Evolutionary conservation across 768 basidiomycete genomes (phyloP).

Genomic region (Leccinum fibrillosum): DNA sequence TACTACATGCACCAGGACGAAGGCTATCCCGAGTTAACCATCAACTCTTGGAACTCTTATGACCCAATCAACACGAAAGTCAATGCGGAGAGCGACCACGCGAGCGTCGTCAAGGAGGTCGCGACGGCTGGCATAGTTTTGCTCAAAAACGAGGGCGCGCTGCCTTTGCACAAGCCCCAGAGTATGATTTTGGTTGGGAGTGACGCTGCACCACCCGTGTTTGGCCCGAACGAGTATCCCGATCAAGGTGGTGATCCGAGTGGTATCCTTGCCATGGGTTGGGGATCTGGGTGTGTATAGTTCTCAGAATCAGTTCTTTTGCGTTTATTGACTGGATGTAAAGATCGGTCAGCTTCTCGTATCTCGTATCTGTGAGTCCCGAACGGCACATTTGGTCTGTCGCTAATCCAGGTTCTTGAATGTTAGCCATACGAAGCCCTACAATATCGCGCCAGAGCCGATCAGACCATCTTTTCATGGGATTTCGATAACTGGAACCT

Average conservation of each 20-base stretch:
- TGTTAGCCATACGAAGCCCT: conserved; percentile 76
- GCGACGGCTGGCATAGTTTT: conserved; percentile 67
- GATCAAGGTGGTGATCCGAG: conserved; percentile 59
- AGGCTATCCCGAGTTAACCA: conserved; percentile 23
- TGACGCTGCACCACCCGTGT: conserved; percentile 57
- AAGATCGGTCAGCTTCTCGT: conserved; percentile 70
- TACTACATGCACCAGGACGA: conserved; percentile 37
- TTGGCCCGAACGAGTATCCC: conserved; percentile 68
- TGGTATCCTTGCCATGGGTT: conserved; percentile 86
- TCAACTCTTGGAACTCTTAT: conserved; percentile 27
- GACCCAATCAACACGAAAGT: conserved; percentile 40
- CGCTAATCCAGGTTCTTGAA: neutral
- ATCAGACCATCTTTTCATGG: conserved; percentile 68
- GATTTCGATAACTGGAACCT: conserved; percentile 69
- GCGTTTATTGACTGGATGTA: neutral
- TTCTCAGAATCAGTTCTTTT: neutral
- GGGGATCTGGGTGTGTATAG: conserved; percentile 69
- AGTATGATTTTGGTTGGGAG: conserved; percentile 63
- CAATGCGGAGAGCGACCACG: conserved; percentile 58
- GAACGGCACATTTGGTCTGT: neutral
- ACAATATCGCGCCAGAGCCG: conserved; percentile 63
- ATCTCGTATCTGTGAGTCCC: conserved; percentile 64
- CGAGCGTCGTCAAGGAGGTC: conserved; percentile 52
- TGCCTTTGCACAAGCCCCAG: conserved; percentile 59
- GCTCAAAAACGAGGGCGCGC: conserved; percentile 58